A percentile compares a stretch with the other conserved stretches of the same genome.
These are phyloP conservation scores for Alternaria sp. DNA, from an alignment of 2,329 filamentous ascomycete genomes.

Conservation along the genomic window DNA sequence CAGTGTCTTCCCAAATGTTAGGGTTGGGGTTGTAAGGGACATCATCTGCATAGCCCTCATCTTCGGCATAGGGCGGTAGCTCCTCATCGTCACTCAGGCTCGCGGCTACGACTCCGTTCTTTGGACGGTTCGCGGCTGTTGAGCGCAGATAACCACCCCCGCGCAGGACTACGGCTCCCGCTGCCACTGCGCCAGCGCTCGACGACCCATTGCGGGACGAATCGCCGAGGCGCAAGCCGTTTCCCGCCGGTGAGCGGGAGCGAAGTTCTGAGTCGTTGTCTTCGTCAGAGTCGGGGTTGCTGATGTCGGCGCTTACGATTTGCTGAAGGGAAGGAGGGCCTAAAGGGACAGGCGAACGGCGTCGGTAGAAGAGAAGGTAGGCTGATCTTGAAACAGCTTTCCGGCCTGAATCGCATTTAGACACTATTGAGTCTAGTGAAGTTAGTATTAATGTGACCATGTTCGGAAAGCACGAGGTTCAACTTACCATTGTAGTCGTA, in stretches of 20 bases:
- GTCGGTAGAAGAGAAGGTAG: conserved; percentile 95
- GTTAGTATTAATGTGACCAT: not conserved
- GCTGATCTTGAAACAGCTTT: conserved; percentile 77
- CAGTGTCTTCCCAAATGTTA: conserved; percentile 19
- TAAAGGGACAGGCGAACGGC: conserved; percentile 77
- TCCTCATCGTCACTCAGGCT: conserved; percentile 38
- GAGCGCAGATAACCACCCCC: conserved; percentile 48
- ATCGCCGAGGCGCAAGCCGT: conserved; percentile 86
- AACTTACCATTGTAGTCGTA: conserved; percentile 90
- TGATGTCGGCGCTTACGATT: conserved; percentile 68
- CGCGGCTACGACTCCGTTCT: conserved; percentile 48
- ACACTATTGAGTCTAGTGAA: conserved; percentile 75
- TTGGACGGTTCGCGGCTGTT: conserved; percentile 45
- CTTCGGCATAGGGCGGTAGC: conserved; percentile 35
- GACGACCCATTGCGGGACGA: conserved; percentile 90
- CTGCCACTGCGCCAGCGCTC: conserved; percentile 85
- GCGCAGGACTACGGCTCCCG: conserved; percentile 59
- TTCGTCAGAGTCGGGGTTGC: conserved; percentile 55
- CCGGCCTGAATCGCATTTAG: conserved; percentile 65
- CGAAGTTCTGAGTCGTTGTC: conserved; percentile 50
- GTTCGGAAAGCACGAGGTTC: not conserved
- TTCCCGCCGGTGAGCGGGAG: conserved; percentile 70
- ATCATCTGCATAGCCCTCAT: conserved; percentile 28
- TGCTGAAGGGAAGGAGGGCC: conserved; percentile 79
- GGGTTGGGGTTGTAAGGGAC: conserved; percentile 11